These are phyloP conservation scores for Saksenaea vasiformis DNA, from an alignment of 371 early-diverging fungal genomes.

Conservation along the genomic window DNA sequence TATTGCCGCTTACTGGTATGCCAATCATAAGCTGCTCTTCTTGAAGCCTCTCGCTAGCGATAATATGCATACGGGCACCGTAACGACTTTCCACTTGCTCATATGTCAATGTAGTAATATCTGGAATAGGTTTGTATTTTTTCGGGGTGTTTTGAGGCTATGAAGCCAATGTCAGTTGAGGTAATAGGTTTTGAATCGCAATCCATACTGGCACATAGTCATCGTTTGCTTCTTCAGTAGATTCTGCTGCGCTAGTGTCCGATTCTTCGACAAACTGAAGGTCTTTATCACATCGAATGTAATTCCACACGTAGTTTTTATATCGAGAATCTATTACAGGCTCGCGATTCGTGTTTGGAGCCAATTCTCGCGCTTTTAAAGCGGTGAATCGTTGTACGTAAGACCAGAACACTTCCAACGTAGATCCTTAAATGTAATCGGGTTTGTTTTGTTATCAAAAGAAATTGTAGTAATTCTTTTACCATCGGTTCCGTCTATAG, in stretches of 20 bases:
- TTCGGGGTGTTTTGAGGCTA: neutral
- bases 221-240: neutral
- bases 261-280: constrained; percentile 21
- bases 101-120: constrained; percentile 18
- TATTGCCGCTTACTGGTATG: constrained; percentile 28
- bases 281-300: constrained; percentile 11
- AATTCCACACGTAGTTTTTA: constrained; percentile 34
- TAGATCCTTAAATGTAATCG: constrained; percentile 12
- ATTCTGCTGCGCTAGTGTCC: constrained; percentile 4
- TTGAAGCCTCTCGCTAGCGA: constrained; percentile 29
- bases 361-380: neutral
- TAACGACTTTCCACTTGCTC: constrained; percentile 24
- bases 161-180: neutral
- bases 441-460: neutral
- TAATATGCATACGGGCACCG: constrained; percentile 21
- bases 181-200: neutral
- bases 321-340: constrained; percentile 30
- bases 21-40: constrained; percentile 31
- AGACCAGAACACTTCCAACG: constrained; percentile 20
- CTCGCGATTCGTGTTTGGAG: neutral
- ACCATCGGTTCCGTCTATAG: constrained; percentile 25
- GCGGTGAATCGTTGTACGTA: constrained; percentile 12
- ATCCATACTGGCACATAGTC: neutral
- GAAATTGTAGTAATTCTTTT: neutral
- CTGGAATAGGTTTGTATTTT: constrained; percentile 12